Evolutionary conservation across 2,329 filamentous ascomycete species (phyloP), one percentile per base, ranked within the genome.

Genomic region (Colletotrichum gigasporum): DNA sequence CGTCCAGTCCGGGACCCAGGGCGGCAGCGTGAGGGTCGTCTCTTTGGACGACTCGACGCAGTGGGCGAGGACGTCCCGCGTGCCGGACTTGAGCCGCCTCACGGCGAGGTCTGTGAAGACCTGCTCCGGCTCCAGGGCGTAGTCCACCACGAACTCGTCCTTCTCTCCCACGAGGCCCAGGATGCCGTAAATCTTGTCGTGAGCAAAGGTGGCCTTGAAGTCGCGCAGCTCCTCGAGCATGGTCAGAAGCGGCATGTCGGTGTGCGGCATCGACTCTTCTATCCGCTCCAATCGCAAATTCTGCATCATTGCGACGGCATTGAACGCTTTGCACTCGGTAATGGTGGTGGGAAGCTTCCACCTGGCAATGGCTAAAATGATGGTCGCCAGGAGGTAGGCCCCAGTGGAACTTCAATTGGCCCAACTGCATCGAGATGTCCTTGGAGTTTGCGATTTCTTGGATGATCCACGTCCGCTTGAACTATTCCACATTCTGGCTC

Each of bases 1-100:
- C 3, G 53, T 66, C 65, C 62, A 66, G 47, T 67, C 65, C 18
- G 65, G 65, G 5, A 67, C 62, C 65, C 65, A 66, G 2, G 62
- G 63, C 2, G 65, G 65, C 5, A 67, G 12, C 2, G 5, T 41
- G 10, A 67, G 35, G 0, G 20, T 58, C 10, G 62, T 65, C 1
- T 52, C 52, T 14, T 55, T 62, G 0, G 65, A 34, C 2, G 56
- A 63, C 0, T 63, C 35, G 28, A 59, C 53, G 20, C 53, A 63
- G 4, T 63, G 60, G 1, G 44, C 12, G 5, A 63, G 16, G 8
- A 63, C 10, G 1, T 63, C 44, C 30, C 58, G n/a, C 6, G 18
- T 30, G 4, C 60, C 60, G 2, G 37, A 20, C 7, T 11, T 2
- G 0, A 63, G 18, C 16, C 47, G 24, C 12, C 32, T 14, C 1